Conservation (phyloP, 768 basidiomycete species). For the Mycena vulgaris region DNA sequence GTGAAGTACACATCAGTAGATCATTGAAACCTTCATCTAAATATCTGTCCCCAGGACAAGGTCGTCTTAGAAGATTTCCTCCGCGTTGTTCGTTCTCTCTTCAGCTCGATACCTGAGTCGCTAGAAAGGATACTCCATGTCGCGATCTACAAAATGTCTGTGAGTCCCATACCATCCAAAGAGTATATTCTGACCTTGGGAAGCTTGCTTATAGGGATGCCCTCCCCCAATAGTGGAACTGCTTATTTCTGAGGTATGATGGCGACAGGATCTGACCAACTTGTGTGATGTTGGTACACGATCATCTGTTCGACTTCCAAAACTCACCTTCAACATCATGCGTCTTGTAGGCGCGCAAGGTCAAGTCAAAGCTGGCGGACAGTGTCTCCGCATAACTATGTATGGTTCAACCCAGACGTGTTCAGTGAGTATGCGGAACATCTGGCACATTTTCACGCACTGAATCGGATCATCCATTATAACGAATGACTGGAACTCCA, state of each 20-base stretch:
- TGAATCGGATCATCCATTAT: neutral
- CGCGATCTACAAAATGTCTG: neutral
- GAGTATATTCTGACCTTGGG: neutral
- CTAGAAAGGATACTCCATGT: neutral
- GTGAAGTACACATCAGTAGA: too few species aligned
- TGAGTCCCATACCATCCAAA: neutral
- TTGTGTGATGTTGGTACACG: neutral
- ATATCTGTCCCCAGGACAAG: too few species aligned
- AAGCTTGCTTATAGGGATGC: neutral
- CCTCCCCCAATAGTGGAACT: neutral
- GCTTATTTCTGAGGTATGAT: neutral
- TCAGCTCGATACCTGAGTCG: neutral
- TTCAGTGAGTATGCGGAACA: neutral
- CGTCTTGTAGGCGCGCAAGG: conserved; percentile 1
- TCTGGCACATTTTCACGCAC: neutral
- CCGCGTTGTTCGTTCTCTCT: neutral
- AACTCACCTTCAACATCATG: conserved; percentile 1
- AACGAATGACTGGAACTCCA: conserved; percentile 11
- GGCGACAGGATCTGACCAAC: neutral
- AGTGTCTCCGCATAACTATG: neutral
- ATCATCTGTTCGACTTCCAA: neutral
- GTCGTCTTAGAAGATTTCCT: neutral
- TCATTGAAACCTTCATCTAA: too few species aligned
- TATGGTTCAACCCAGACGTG: neutral
- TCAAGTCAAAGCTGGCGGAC: conserved; percentile 5